These are phyloP conservation scores for Hirsutella minnesotensis DNA, from an alignment of 2,329 filamentous ascomycete genomes.

Conservation along the genomic window DNA sequence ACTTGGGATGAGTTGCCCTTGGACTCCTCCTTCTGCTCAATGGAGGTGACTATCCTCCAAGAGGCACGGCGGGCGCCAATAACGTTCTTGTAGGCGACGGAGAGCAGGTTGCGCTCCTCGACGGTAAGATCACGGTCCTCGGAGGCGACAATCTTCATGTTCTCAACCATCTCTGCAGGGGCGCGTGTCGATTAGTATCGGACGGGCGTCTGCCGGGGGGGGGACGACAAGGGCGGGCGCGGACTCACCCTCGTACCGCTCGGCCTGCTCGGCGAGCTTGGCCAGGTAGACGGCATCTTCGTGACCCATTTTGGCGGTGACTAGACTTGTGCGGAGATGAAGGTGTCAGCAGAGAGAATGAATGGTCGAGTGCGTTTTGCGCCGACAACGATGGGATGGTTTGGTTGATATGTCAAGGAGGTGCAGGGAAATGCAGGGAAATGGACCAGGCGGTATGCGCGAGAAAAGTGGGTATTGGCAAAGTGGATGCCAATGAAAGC, in stretches of 20 bases:
- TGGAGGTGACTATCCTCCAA: slow-evolving; percentile 96
- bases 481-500: no score
- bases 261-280: slow-evolving; percentile 99
- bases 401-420: not conserved
- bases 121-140: slow-evolving; percentile 75
- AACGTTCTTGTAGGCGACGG: slow-evolving; percentile 98
- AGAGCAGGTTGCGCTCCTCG: slow-evolving; percentile 94
- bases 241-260: slow-evolving; percentile 93
- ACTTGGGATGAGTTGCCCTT: slow-evolving; percentile 95
- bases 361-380: no score
- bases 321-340: not conserved
- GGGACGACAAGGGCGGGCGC: not conserved
- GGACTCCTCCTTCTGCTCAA: slow-evolving; percentile 99
- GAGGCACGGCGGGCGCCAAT: slow-evolving; percentile 93
- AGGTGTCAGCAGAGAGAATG: not conserved
- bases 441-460: no score
- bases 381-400: not conserved
- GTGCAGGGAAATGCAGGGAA: no score
- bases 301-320: slow-evolving; percentile 72
- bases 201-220: not conserved
- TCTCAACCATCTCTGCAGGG: slow-evolving; percentile 88
- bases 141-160: slow-evolving; percentile 97
- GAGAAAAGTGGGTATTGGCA: no score
- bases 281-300: slow-evolving; percentile 99
- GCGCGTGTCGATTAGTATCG: slow-evolving; percentile 11